Base-by-base conservation (phyloP, 192 early-diverging fungal genomes). In the Chytriomyces confervae region DNA sequence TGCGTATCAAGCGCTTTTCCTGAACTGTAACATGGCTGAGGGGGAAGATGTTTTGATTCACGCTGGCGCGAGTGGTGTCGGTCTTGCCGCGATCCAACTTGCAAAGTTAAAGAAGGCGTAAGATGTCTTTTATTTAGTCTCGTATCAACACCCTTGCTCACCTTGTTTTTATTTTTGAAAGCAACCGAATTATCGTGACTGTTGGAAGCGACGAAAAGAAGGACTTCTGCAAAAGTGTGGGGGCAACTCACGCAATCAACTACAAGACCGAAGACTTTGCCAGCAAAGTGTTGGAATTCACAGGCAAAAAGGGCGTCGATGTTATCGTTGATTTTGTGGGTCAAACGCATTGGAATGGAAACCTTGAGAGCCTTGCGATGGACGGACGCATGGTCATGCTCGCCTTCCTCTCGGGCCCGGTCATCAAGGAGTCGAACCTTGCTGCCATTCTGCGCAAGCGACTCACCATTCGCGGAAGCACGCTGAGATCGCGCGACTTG, bases 1-100 rank as follows among this genome's bases (percentile, higher is more conserved):
- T 6, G 93, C 93, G 0, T 92, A 87, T 70, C 92, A 95, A 77
- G 94, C 95, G 0, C 79, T 97, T 24, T 93, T 85, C 53, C 86
- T 93, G 46, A 94, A 93, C 27, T 93, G 91, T 78, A 89, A 93
- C 46, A 90, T 94, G 20, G 91, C 90, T 69, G 51, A 61, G 1
- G 90, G 86, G 45, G 94, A 98, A 72, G 89, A 89, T 80, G 92
- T 95, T 53, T 84, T 98, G 63, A 89, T 96, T 36, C 96, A 98
- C 82, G 96, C 94, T 9, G 96, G 92, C 6, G 96, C 94, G 16
- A 92, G 91, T 46, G 94, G 94, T 53, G 94, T 98, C 2, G 94
- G 96, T 18, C 83, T 93, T 18, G 92, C 91, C 16, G 94, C 94
- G 0, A 92, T 98, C 51, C 96, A 98, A 80, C 91, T 98, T 47